Evolutionary conservation across 1,284 basidiomycete species (phyloP).

Genomic region (Tranzscheliella williamsii): DNA sequence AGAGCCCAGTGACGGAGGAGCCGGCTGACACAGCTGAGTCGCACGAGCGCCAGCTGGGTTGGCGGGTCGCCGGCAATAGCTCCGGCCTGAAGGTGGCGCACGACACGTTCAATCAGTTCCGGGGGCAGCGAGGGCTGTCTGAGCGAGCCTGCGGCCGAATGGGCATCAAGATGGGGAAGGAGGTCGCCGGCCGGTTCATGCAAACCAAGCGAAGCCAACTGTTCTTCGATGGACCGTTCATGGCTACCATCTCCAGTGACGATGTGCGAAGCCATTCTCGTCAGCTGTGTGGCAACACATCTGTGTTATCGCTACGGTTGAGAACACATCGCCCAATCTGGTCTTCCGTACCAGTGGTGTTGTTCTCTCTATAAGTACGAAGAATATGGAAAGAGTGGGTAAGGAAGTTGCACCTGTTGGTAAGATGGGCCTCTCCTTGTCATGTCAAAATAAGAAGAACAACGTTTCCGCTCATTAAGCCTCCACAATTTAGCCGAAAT

Average conservation of each 20-base stretch:
- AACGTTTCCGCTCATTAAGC: too few relatives aligned
- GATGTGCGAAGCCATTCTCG: not conserved
- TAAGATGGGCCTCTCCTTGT: too few relatives aligned
- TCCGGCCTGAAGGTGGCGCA: slow-evolving; percentile 30
- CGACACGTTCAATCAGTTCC: slow-evolving; percentile 43
- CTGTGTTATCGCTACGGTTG: too few relatives aligned
- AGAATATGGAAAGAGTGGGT: too few relatives aligned
- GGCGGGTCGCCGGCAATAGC: slow-evolving; percentile 37
- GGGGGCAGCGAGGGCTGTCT: slow-evolving; percentile 41
- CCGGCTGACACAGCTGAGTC: slow-evolving; percentile 39
- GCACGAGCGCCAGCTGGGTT: slow-evolving; percentile 32
- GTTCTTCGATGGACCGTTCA: not conserved
- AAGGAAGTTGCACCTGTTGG: too few relatives aligned
- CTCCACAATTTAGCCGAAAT: too few relatives aligned
- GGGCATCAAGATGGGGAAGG: not conserved
- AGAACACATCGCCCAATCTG: too few relatives aligned
- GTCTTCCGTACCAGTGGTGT: too few relatives aligned
- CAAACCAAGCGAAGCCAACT: not conserved
- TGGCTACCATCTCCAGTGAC: not conserved
- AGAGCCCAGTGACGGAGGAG: slow-evolving; percentile 47
- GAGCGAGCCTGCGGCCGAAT: not conserved
- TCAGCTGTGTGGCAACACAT: too few relatives aligned
- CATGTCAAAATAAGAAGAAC: too few relatives aligned
- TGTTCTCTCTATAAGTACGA: too few relatives aligned
- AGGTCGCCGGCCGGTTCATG: not conserved